Base-by-base conservation (phyloP, 2,329 filamentous ascomycete genomes). In the Apiospora marii region DNA sequence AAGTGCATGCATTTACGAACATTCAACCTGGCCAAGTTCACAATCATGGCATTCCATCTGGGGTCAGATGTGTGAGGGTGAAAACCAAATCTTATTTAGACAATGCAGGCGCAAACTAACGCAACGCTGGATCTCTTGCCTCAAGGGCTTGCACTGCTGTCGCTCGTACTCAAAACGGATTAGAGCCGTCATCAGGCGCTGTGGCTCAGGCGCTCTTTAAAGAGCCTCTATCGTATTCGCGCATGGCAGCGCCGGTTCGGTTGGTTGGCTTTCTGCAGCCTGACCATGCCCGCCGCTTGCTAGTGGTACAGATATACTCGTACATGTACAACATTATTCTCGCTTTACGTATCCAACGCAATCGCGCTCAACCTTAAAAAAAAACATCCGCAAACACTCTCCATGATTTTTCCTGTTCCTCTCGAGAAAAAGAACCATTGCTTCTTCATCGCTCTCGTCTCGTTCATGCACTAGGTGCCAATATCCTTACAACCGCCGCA, bases 241-340 rank as follows among this genome's bases (percentile, higher is more conserved):
- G 34, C n/a, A 41, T 22, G 34, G 30, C 46, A 19, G 22, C 19
- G 34, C 19, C 34, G 34, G 34, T 37, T 13, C 58, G 8, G 30
- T 41, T 19, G 10, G 34, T 37, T 64, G 30, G 22, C 34, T 22
- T 4, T 41, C 8, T 24, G 34, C n/a, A 37, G 58, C 34, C 34
- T 41, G 19, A n/a, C 34, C 22, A n/a, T 64, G 30, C 6, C 14
- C 30, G 27, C 30, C 34, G 46, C 46, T 49, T 22, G 22, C 22
- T 64, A 34, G 30, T 64, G 58, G 58, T 64, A 64, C 58, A 64
- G 22, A 64, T 64, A 64, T 64, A 64, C 58, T 41, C 58, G 22
- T 64, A 64, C 58, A 64, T 14, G 34, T 64, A 64, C 22, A 64
- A 64, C 19, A 64, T 64, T 64, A 41, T 34, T 22, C 5, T 12